Percentiles rank a stretch among this genome's conserved stretches.
Evolutionary conservation across 2,329 filamentous ascomycete genomes (phyloP).

Genomic region (Sporothrix dimorphospora): DNA sequence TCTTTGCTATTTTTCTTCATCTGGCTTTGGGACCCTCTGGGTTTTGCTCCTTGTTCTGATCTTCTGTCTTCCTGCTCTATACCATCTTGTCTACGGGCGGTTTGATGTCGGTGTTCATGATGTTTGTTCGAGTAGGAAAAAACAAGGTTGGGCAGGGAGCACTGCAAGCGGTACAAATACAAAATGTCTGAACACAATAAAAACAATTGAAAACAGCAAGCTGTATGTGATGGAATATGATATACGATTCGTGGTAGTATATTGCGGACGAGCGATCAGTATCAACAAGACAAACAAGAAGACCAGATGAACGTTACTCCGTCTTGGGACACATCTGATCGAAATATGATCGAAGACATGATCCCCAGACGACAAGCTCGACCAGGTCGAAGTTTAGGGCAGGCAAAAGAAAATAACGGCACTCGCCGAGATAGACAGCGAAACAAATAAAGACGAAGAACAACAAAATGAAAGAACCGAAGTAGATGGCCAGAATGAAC

Average conservation of each 20-base stretch:
- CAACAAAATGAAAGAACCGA: too few relatives aligned
- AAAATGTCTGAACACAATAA: constrained; percentile 15
- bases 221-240: neutral
- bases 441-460: neutral
- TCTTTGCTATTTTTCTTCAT: constrained; percentile 43
- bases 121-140: neutral
- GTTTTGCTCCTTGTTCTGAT: neutral
- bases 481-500: neutral
- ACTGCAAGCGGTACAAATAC: neutral
- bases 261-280: neutral
- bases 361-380: neutral
- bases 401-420: neutral
- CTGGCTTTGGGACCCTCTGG: constrained; percentile 22
- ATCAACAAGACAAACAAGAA: neutral
- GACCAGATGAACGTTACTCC: neutral
- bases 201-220: constrained; percentile 1
- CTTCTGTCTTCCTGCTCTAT: neutral
- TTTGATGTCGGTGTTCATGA: neutral
- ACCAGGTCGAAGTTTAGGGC: neutral
- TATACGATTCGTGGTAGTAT: neutral
- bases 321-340: neutral
- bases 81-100: too few relatives aligned
- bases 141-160: neutral
- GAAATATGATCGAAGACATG: neutral
- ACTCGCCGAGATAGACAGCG: neutral